phyloP scores from a whole-genome alignment of 225 moss, liverwort and hornwort genomes.

The Bryoerythrophyllum caledonicum region DNA sequence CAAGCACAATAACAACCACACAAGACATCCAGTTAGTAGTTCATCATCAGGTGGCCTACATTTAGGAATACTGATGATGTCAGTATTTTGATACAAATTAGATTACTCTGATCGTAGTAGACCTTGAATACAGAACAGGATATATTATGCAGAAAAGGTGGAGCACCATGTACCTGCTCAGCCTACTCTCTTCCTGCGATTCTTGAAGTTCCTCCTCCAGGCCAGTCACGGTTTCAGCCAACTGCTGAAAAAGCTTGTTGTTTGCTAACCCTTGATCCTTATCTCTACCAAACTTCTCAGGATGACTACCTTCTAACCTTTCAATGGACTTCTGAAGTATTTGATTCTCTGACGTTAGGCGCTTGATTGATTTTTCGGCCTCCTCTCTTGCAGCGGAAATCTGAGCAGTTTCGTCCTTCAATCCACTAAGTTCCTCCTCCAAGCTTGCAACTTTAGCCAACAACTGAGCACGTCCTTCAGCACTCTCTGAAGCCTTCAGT shows the following conservation, averaged over 20 bases:
- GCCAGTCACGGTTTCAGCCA: conserved; percentile 51
- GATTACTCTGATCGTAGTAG: neutral
- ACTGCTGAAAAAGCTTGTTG: conserved; percentile 59
- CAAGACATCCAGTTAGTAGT: conserved; percentile 5
- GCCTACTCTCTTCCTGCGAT: conserved; percentile 67
- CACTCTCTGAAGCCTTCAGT: conserved; percentile 47
- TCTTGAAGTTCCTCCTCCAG: conserved; percentile 69
- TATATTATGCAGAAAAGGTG: neutral
- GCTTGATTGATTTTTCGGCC: conserved; percentile 42
- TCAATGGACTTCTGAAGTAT: conserved; percentile 57
- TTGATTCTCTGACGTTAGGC: conserved; percentile 56
- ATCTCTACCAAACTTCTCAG: conserved; percentile 41
- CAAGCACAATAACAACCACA: conserved; percentile 13
- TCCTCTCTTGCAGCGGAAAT: conserved; percentile 52
- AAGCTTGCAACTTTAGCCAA: conserved; percentile 55
- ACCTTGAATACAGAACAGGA: conserved; percentile 9
- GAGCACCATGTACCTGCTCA: conserved; percentile 44
- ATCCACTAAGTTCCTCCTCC: conserved; percentile 63
- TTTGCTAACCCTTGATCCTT: conserved; percentile 62
- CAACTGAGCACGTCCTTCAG: conserved; percentile 60
- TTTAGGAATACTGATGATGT: conserved; percentile 8
- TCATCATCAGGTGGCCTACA: conserved; percentile 5
- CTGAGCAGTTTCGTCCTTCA: conserved; percentile 56
- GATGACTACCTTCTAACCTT: conserved; percentile 35
- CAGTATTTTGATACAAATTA: conserved; percentile 14